Base-by-base conservation (phyloP, 163 green algal species). In the Coccomyxa subellipsoidea region DNA sequence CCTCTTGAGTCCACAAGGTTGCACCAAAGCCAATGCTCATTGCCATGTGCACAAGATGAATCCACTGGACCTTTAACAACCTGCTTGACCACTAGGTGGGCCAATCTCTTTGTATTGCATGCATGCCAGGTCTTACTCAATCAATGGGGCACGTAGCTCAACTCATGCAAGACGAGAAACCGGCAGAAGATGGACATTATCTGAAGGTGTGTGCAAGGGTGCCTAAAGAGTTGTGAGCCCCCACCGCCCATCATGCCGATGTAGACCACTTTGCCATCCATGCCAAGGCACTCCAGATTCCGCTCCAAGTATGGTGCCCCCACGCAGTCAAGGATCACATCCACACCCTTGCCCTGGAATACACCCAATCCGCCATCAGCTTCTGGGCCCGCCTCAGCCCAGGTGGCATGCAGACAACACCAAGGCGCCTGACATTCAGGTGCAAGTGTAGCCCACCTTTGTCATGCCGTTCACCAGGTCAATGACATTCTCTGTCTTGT, bases 281-380 rank as follows among this genome's bases (percentile, higher is more conserved):
- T 27, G 21, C 31, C 70, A n/a, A 77, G 32, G 70, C 70, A 77
- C 32, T 77, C 70, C 32, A 77, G 32, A 31, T 77, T 39, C 70
- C 29, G 31, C 32, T 77, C 32, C 70, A 77, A 27, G 70, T 77
- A 77, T 27, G 70, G 70, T 23, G 70, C 70, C 27, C 70, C 70
- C 21, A 77, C 32, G 27, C 70, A 77, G 70, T 77, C 70, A 31
- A 77, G 70, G 32, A 77, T 40, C 27, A 77, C 34, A 40, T 77
- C 32, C 70, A 77, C 70, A 34, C 70, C 70, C 32, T 38, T 47
- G 32, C 32, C 32, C 70, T 77, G 32, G 31, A 27, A n/a, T n/a
- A n/a, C n/a, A n/a, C n/a, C n/a, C n/a, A n/a, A n/a, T n/a, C n/a
- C n/a, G n/a, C n/a, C n/a, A n/a, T n/a, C n/a, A n/a, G n/a, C n/a